Evolutionary conservation across 2,329 filamentous ascomycete genomes (phyloP), one percentile per base, ranked within the genome.

Genomic region (Diaporthe capsici): DNA sequence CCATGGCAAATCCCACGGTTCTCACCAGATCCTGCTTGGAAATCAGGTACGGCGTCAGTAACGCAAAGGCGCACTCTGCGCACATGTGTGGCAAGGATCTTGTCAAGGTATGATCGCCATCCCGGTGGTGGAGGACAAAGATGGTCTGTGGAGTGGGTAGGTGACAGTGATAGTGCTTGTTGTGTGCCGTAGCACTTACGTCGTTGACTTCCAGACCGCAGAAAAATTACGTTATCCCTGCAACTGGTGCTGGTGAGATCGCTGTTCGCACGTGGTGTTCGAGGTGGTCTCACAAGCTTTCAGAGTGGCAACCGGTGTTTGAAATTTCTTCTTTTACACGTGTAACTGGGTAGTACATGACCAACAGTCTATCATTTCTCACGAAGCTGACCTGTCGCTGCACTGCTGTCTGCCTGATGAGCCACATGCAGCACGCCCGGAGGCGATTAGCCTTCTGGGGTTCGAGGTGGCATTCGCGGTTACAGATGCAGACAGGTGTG

Each of bases 141-240:
- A 68, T 20, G 65, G 47, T 39, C 65, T 53, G 47, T 70, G 34
- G 15, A 55, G 34, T 42, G n/a, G 31, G 6, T 65, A 51, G 47
- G 31, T 25, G 63, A 51, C 47, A 15, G 47, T 68, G 20, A 39
- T n/a, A 37, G 31, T 55, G 47, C 49, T 25, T 20, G 22, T 39
- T 53, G 47, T 68, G 31, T 31, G 31, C 47, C 47, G 65, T 55
- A 70, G 49, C 49, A 70, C 49, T 70, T 70, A 70, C 65, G 65
- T 70, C 65, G 65, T 55, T 22, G 65, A 70, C 65, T 70, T 70
- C 31, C 15, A 70, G 25, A 42, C 13, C 34, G 55, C 49, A 55
- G 15, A 28, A 28, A 34, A 42, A 42, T 55, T 37, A 70, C 65
- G 15, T 28, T 55, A 55, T n/a, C 65, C 65, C 49, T 70, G 65